phyloP scores from a whole-genome alignment of 2,329 filamentous ascomycete genomes.

The Ophiostoma novo-ulmi region DNA sequence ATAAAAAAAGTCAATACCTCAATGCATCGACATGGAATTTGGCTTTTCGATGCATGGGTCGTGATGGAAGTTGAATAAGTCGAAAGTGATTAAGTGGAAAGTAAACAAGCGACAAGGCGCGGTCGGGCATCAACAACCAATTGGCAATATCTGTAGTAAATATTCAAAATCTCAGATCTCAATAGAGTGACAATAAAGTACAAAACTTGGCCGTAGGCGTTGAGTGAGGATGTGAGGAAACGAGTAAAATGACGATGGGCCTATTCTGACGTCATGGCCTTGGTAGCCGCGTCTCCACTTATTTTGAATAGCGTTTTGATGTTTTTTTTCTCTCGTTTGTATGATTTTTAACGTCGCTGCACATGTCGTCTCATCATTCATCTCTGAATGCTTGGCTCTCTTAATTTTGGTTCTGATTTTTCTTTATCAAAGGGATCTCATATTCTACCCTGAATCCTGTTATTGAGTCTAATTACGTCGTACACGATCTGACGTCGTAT shows the following conservation, averaged over 20 bases:
- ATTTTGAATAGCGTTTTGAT: not conserved
- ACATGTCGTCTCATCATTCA: not conserved
- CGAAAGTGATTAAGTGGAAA: not conserved
- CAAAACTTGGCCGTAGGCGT: not conserved
- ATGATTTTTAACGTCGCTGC: no score
- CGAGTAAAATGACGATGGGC: constrained; percentile 14
- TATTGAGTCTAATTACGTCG: not conserved
- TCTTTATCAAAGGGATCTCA: not conserved
- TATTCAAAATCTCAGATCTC: no score
- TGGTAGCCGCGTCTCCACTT: not conserved
- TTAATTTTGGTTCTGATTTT: not conserved
- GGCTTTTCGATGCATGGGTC: not conserved
- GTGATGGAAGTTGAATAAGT: not conserved
- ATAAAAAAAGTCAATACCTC: not conserved
- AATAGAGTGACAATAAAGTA: not conserved
- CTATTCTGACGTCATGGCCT: constrained; percentile 23
- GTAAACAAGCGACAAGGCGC: not conserved
- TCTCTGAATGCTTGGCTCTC: not conserved
- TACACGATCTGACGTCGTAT: constrained; percentile 10
- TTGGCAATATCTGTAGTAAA: no score
- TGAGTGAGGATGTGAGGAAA: not conserved
- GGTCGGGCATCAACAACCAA: not conserved
- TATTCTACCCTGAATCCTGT: constrained; percentile 4
- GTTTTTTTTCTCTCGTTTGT: not conserved
- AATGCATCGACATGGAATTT: not conserved